A percentile compares a stretch with the other conserved stretches of the same genome.
phyloP scores from a whole-genome alignment of 2,329 filamentous ascomycete species.

The Xylariaceae sp. region DNA sequence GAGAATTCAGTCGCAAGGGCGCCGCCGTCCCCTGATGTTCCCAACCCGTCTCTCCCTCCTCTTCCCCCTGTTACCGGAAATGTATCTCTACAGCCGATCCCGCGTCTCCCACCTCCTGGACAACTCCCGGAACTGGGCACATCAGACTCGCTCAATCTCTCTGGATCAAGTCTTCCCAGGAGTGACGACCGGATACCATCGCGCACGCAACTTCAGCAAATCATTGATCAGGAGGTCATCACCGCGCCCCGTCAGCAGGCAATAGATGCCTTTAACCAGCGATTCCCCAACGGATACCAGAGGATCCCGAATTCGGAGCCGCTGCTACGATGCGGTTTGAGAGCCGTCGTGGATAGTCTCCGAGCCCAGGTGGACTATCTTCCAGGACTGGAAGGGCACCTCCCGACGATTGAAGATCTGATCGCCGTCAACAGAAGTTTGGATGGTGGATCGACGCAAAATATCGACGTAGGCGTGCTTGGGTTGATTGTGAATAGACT shows the following conservation, averaged over 20 bases:
- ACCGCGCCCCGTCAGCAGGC: neutral
- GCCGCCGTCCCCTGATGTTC: too few relatives aligned
- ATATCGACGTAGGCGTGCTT: neutral
- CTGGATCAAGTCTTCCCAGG: too few relatives aligned
- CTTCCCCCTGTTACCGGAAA: too few relatives aligned
- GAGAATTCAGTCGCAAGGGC: too few relatives aligned
- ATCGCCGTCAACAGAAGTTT: neutral
- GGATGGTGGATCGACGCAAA: neutral
- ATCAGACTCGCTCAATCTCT: too few relatives aligned
- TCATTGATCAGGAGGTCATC: neutral
- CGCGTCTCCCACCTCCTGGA: too few relatives aligned
- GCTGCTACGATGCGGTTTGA: slow-evolving; percentile 13
- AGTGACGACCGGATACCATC: too few relatives aligned
- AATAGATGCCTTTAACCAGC: neutral
- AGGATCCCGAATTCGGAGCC: neutral
- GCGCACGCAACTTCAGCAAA: too few relatives aligned
- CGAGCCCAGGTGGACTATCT: slow-evolving; percentile 8
- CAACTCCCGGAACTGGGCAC: too few relatives aligned
- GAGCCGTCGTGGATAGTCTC: slow-evolving; percentile 16
- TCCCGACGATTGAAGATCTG: slow-evolving; percentile 6
- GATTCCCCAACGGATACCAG: slow-evolving; percentile 12
- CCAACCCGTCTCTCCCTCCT: too few relatives aligned
- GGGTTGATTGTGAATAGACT: neutral
- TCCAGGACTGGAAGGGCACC: neutral
- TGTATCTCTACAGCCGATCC: too few relatives aligned